Conservation (phyloP, 2,329 filamentous ascomycete species). For the Apiospora koreana region DNA sequence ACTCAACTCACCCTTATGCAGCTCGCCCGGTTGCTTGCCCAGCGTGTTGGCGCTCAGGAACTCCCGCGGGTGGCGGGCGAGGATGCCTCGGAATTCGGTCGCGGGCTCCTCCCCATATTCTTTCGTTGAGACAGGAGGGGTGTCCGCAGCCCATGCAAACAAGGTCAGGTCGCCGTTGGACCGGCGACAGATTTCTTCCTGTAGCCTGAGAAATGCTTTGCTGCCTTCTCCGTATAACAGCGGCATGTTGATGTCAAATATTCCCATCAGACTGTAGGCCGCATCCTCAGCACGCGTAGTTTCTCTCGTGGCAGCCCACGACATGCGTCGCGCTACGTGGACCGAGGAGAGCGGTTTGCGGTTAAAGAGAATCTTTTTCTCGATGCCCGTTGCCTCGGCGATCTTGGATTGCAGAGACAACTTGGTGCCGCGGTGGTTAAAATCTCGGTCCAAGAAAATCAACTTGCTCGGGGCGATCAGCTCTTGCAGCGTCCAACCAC, state of each 20-base stretch:
- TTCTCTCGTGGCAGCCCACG: conserved; percentile 19
- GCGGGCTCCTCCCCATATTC: background rate
- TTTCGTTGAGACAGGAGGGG: background rate
- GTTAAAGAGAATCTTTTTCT: background rate
- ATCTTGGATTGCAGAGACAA: background rate
- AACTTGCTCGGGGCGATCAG: background rate
- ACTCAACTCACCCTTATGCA: conserved; percentile 2
- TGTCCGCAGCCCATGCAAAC: background rate
- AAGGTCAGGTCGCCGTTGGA: conserved; percentile 7
- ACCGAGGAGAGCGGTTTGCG: conserved; percentile 8
- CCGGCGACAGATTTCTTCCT: conserved; percentile 21
- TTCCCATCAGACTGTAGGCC: conserved; percentile 35
- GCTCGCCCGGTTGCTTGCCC: background rate
- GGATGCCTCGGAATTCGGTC: conserved; percentile 1
- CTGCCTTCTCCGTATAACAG: conserved; percentile 54
- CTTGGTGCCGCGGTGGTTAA: background rate
- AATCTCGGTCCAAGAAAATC: background rate
- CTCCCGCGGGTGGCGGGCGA: conserved; percentile 3
- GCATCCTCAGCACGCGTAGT: conserved; percentile 25
- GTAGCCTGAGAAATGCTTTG: conserved; percentile 12
- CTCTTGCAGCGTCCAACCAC: conserved; percentile 14
- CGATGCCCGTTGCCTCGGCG: conserved; percentile 4
- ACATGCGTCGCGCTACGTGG: conserved; percentile 14
- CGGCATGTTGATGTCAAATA: conserved; percentile 69
- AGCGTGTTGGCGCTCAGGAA: conserved; percentile 6